These are phyloP conservation scores for Medicago arabica DNA, from an alignment of 306 rosid species.

Conservation along the genomic window DNA sequence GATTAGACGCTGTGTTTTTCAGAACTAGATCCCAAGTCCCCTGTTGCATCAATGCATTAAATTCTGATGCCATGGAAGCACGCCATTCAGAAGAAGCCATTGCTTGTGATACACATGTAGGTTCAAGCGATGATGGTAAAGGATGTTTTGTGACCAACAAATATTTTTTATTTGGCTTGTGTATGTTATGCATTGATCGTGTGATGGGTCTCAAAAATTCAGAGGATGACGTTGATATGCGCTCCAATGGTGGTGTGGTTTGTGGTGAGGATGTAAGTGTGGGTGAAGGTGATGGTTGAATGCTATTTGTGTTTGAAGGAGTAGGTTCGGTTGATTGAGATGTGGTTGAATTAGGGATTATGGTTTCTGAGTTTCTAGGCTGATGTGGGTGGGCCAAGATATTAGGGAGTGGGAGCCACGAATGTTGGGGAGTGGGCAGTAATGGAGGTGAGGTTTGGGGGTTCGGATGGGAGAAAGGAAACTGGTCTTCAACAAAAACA, in stretches of 20 bases:
- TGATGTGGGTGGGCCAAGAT: background rate
- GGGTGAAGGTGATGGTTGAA: too few relatives aligned
- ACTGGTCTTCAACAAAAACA: background rate
- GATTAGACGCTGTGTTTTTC: background rate
- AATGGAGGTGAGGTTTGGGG: background rate
- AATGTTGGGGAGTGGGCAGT: background rate
- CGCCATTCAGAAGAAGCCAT: background rate
- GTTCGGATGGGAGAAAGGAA: background rate
- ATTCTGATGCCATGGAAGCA: background rate
- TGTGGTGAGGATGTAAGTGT: background rate
- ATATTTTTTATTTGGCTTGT: too few relatives aligned
- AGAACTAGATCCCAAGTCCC: background rate
- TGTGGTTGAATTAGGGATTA: too few relatives aligned
- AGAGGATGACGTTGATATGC: background rate
- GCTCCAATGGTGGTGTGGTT: background rate
- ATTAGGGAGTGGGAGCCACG: background rate
- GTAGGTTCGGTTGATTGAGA: background rate
- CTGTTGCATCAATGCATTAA: background rate
- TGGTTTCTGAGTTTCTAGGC: background rate
- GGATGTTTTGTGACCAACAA: too few relatives aligned
- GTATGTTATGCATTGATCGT: background rate
- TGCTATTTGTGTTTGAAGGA: too few relatives aligned
- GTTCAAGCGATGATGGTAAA: background rate
- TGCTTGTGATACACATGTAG: slow-evolving; percentile 1
- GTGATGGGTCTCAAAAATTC: background rate